Percentiles rank a stretch among this genome's conserved stretches.
Conservation (phyloP, 179 eudicot species). For the Amaranthus tricolor region DNA sequence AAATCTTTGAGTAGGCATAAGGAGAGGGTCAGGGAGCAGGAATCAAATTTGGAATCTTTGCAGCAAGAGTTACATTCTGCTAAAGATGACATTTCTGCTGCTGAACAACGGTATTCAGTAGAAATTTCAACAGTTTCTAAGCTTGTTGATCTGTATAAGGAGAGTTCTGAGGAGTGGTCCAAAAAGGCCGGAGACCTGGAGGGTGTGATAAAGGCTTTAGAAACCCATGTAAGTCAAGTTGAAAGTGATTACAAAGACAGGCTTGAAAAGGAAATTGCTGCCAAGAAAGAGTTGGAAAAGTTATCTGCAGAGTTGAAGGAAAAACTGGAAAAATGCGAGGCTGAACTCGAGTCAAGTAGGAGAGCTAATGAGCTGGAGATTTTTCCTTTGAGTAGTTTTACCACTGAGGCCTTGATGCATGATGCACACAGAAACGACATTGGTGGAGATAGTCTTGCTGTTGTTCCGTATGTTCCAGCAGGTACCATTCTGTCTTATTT, state of each 20-base stretch:
- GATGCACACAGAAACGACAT: slow-evolving; percentile 32
- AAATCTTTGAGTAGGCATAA: slow-evolving; percentile 43
- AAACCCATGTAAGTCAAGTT: slow-evolving; percentile 77
- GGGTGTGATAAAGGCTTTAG: slow-evolving; percentile 96
- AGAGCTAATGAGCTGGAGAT: slow-evolving; percentile 57
- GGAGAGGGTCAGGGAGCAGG: slow-evolving; percentile 70
- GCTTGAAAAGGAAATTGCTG: slow-evolving; percentile 71
- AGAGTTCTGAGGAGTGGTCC: slow-evolving; percentile 97
- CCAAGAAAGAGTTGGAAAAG: slow-evolving; percentile 63
- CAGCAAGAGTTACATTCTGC: slow-evolving; percentile 70
- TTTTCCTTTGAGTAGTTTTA: slow-evolving; percentile 53
- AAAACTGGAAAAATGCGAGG: slow-evolving; percentile 69
- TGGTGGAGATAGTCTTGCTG: slow-evolving; percentile 38
- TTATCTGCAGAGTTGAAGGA: slow-evolving; percentile 59
- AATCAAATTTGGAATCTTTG: slow-evolving; percentile 57
- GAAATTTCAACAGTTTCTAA: slow-evolving; percentile 79
- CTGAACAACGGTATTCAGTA: slow-evolving; percentile 58
- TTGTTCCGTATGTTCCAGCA: slow-evolving; percentile 72
- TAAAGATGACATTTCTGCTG: slow-evolving; percentile 63
- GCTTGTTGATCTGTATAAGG: slow-evolving; percentile 89
- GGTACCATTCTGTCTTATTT: slow-evolving; percentile 24
- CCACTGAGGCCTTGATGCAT: slow-evolving; percentile 40
- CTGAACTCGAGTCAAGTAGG: slow-evolving; percentile 66
- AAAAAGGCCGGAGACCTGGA: slow-evolving; percentile 97
- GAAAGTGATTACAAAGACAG: slow-evolving; percentile 81